Conservation (phyloP, 768 basidiomycete species). For the Panellus pusillus region DNA sequence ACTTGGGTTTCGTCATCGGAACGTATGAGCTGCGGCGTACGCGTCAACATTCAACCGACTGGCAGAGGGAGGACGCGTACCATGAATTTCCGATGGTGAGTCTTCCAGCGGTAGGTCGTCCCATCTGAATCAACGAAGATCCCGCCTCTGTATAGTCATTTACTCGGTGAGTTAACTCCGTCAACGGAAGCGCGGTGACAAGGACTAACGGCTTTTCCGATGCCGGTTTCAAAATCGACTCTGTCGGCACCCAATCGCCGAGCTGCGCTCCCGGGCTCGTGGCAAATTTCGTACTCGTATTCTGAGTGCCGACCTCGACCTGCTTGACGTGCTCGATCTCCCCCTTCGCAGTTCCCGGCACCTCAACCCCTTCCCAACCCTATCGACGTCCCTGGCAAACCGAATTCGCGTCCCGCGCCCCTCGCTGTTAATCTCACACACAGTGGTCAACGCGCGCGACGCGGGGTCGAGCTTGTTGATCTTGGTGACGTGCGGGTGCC, state of each 20-base stretch:
- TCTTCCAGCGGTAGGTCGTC: constrained; percentile 44
- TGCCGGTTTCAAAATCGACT: constrained; percentile 38
- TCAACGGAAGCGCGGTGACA: not conserved
- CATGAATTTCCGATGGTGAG: constrained; percentile 46
- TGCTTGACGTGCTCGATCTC: not conserved
- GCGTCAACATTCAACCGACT: not conserved
- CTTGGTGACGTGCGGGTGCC: constrained; percentile 54
- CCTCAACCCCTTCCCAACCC: constrained; percentile 1
- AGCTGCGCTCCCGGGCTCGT: not conserved
- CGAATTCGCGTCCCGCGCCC: constrained; percentile 29
- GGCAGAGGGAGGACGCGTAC: constrained; percentile 27
- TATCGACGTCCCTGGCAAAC: constrained; percentile 35
- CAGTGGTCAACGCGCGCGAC: constrained; percentile 20
- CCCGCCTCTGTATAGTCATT: constrained; percentile 36
- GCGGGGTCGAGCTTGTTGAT: constrained; percentile 47
- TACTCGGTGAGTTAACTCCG: not conserved
- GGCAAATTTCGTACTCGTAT: too few species aligned
- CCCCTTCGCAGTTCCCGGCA: not conserved
- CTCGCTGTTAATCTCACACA: constrained; percentile 27
- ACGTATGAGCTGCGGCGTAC: constrained; percentile 39
- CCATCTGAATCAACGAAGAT: constrained; percentile 38
- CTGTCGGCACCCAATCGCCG: constrained; percentile 41
- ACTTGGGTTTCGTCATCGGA: constrained; percentile 40
- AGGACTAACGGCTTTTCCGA: constrained; percentile 27
- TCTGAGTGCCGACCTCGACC: too few species aligned